Base-by-base conservation (phyloP, 2,329 filamentous ascomycete species). In the Fonsecaea erecta region DNA sequence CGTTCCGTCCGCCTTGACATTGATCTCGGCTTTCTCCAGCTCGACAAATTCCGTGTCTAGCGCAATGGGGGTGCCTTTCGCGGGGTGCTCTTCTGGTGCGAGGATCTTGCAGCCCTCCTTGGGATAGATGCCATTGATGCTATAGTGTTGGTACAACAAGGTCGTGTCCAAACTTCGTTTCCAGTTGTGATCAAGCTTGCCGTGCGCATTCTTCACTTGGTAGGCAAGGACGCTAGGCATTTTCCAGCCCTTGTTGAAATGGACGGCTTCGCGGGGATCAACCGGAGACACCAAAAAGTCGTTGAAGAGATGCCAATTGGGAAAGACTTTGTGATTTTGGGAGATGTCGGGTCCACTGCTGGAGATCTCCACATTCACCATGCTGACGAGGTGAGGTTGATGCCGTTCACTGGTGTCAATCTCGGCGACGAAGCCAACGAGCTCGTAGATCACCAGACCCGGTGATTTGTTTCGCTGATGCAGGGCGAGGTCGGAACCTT, bases 41-140 rank as follows among this genome's bases (percentile, higher is more conserved):
- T 93, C 89, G 7, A 99, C 96, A 71, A 99, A 99, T 77, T 99
- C 95, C 0, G 96, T 96, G 75, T 99, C 95, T 4, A 99, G 87
- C 0, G 93, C 95, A 52, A 97, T 86, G 11, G 95, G 89, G 1
- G 88, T 92, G 14, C 89, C 86, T 0, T 89, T 84, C 0, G 85
- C 84, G 0, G 91, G 92, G 6, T 82, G 83, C 77, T 97, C 93
- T 0, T 87, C 73, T 72, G 70, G 37, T 62, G 77, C 30, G 58
- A 80, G 75, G 34, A 77, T 77, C 74, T 76, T 74, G 53, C 75
- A 74, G 57, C 71, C 75, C 14, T 75, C 75, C 1, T 43, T 64
- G 9, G 68, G 63, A 48, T 58, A 59, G 53, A 76, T 75, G 69
- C 73, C 80, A 75, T 82, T 83, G 71, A 82, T 78, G 52, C 84